Percentiles rank a stretch among this genome's conserved stretches.
Evolutionary conservation across 306 rosid genomes (phyloP).

Genomic region (Ceratonia siliqua): DNA sequence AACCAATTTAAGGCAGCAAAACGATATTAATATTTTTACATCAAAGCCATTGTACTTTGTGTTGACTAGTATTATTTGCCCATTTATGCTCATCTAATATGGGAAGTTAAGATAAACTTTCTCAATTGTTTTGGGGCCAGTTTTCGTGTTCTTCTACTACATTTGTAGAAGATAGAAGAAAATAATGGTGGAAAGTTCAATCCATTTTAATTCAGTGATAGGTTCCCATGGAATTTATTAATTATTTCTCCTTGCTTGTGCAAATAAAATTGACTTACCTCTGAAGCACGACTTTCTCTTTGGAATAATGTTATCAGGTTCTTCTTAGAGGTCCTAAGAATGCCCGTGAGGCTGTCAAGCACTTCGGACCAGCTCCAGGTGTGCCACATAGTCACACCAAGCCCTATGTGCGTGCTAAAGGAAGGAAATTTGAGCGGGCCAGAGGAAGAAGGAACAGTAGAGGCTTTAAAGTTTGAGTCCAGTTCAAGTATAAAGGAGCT

Average conservation of each 20-base stretch:
- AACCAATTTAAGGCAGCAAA: not conserved
- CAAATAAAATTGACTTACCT: not conserved
- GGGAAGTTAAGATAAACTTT: not conserved
- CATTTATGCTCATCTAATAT: not conserved
- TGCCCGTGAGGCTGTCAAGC: conserved; percentile 72
- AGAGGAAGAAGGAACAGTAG: conserved; percentile 64
- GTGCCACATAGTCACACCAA: conserved; percentile 72
- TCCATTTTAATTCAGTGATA: too few species aligned
- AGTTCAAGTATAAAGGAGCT: conserved; percentile 1
- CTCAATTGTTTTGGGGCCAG: not conserved
- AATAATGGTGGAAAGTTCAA: not conserved
- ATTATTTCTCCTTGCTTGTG: too few species aligned
- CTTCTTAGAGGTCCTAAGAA: conserved; percentile 67
- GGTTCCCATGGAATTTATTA: too few species aligned
- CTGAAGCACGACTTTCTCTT: not conserved
- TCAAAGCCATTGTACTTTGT: not conserved
- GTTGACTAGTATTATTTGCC: not conserved
- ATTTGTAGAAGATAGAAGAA: not conserved
- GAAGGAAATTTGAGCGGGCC: conserved; percentile 59
- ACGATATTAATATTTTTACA: not conserved
- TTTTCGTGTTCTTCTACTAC: not conserved
- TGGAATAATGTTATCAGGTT: conserved; percentile 40
- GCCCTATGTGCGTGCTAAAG: conserved; percentile 56
- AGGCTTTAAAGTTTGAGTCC: conserved; percentile 57
- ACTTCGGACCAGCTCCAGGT: conserved; percentile 73